Base-by-base conservation (phyloP, 108 stramenopile genomes). In the Nitzschia palea region DNA sequence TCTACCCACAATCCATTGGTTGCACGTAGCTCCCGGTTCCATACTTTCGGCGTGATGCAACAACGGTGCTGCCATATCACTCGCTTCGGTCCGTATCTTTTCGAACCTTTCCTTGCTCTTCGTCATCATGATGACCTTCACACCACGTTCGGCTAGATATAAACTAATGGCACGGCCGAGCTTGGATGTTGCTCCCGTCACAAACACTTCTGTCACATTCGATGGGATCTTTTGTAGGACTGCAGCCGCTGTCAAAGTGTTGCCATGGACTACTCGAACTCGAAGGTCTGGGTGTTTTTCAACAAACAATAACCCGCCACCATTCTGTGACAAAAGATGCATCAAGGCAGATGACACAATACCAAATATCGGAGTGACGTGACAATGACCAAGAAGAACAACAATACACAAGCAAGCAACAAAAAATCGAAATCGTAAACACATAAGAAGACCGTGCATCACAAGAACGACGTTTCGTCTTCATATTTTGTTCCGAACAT, bases 191-290 rank as follows among this genome's bases (percentile, higher is more conserved):
- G 69, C 58, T 28, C 69, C 69, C 12, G 59, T 68, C 31, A 68
- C 67, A 68, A 68, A 68, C 8, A 68, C 67, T 68, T 68, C 67
- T 4, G 54, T 68, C 28, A 57, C 67, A 45, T 68, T 35, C 3
- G 54, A 47, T 17, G 67, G 67, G 32, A 68, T 68, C 18, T 50
- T 57, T 31, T 56, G 50, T 12, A 61, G 27, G 4, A 70, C 69
- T 12, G 69, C 57, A 22, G 69, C 69, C 1, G 69, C 69, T 22
- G 69, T 70, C 33, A 70, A 15, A 10, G 69, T 70, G 28, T 70
- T 61, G 18, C 69, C 69, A 36, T 59, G 57, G 4, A 59, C 57
- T 10, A 70, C 69, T 29, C 69, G 69, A 31, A 61, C 44, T 25
- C 33, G 26, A 1, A 68, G 44, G 28, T 70, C 43, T 18, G 48